Evolutionary conservation across 2,329 filamentous ascomycete species (phyloP).

Genomic region (Epichloe gansuensis): DNA sequence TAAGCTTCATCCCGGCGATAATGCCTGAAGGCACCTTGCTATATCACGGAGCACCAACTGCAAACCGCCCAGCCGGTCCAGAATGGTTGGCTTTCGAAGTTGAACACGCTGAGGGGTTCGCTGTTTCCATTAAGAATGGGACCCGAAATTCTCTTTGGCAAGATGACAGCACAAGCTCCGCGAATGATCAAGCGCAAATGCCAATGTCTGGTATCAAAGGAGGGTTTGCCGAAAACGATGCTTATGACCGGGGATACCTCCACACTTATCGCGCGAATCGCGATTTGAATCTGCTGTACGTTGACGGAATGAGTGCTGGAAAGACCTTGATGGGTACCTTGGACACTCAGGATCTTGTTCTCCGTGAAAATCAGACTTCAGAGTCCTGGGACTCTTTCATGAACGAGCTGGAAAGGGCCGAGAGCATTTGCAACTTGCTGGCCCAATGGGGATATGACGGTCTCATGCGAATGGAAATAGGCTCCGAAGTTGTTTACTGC

Average conservation of each 20-base stretch:
- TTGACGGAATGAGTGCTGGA: slow-evolving; percentile 58
- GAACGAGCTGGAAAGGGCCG: slow-evolving; percentile 39
- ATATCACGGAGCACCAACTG: slow-evolving; percentile 47
- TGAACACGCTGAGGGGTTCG: slow-evolving; percentile 58
- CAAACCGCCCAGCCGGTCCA: slow-evolving; percentile 34
- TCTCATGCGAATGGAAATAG: slow-evolving; percentile 53
- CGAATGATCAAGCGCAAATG: not conserved
- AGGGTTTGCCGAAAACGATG: not conserved
- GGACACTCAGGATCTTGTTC: slow-evolving; percentile 51
- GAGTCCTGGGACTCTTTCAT: slow-evolving; percentile 9
- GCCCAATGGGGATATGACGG: slow-evolving; percentile 47
- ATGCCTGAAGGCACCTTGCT: slow-evolving; percentile 52
- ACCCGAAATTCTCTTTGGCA: not conserved
- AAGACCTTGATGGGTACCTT: slow-evolving; percentile 54
- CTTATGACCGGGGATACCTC: slow-evolving; percentile 38
- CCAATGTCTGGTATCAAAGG: not conserved
- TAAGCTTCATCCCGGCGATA: slow-evolving; percentile 54
- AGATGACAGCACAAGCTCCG: not conserved
- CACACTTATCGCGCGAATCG: slow-evolving; percentile 51
- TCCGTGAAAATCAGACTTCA: slow-evolving; percentile 29
- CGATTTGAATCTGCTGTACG: slow-evolving; percentile 47
- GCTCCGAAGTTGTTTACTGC: slow-evolving; percentile 60
- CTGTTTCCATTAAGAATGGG: slow-evolving; percentile 14
- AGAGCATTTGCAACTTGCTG: slow-evolving; percentile 41
- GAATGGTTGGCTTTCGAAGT: slow-evolving; percentile 70